Percentiles rank a stretch among this genome's conserved stretches.
These are phyloP conservation scores for Backusella parvicylindrica DNA, from an alignment of 192 early-diverging fungal genomes.

Conservation along the genomic window DNA sequence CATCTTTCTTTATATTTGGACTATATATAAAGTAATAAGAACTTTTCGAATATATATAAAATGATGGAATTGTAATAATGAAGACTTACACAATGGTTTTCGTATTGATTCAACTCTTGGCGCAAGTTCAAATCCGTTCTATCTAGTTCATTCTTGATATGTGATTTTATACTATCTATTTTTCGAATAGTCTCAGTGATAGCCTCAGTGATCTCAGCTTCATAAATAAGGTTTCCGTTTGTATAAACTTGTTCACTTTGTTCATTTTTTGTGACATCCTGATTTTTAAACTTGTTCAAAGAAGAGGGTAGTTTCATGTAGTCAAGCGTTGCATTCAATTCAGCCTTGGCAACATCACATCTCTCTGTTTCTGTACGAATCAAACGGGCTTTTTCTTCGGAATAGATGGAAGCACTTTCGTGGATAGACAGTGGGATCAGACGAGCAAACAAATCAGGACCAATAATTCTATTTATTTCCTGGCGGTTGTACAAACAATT, in stretches of 20 bases:
- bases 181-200: neutral
- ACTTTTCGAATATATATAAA: neutral
- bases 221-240: neutral
- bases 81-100: neutral
- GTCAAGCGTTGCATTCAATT: slow-evolving; percentile 79
- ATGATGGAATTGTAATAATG: neutral
- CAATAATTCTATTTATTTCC: slow-evolving; percentile 84
- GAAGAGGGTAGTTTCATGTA: slow-evolving; percentile 83
- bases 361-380: slow-evolving; percentile 80
- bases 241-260: neutral
- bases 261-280: neutral
- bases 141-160: neutral
- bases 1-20: slow-evolving; percentile 68
- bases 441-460: slow-evolving; percentile 84
- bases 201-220: neutral
- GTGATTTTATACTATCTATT: neutral
- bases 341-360: slow-evolving; percentile 78
- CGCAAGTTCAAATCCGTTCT: neutral
- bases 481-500: slow-evolving; percentile 64
- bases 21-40: neutral
- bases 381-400: slow-evolving; percentile 93
- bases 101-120: neutral
- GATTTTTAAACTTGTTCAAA: slow-evolving; percentile 70
- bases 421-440: slow-evolving; percentile 91
- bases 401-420: slow-evolving; percentile 89